Evolutionary conservation across 306 rosid genomes (phyloP).

Genomic region (Inga laurina): DNA sequence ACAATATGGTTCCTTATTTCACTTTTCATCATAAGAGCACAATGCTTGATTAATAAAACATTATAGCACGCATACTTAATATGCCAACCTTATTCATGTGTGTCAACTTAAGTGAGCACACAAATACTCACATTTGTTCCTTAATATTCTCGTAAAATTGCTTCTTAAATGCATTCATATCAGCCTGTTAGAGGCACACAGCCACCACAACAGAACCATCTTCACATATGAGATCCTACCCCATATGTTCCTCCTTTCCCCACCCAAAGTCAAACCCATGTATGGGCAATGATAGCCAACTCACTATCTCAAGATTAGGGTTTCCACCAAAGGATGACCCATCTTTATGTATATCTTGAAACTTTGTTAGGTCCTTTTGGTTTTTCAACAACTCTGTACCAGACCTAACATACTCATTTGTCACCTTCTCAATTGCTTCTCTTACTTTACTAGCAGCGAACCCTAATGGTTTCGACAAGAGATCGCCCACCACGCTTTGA

Average conservation of each 20-base stretch:
- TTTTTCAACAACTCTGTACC: too few relatives aligned
- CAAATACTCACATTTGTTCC: too few relatives aligned
- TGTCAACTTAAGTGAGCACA: too few relatives aligned
- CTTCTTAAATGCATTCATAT: slow-evolving; percentile 58
- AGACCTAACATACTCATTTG: too few relatives aligned
- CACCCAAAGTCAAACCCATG: slow-evolving; percentile 69
- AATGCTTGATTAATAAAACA: background rate
- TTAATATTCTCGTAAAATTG: slow-evolving; percentile 44
- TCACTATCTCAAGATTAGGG: slow-evolving; percentile 52
- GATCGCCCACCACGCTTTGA: too few relatives aligned
- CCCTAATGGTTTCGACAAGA: too few relatives aligned
- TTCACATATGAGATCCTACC: slow-evolving; percentile 41
- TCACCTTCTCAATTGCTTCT: too few relatives aligned
- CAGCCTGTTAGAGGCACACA: slow-evolving; percentile 45
- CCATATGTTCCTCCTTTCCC: slow-evolving; percentile 59
- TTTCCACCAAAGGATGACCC: slow-evolving; percentile 39
- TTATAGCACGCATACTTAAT: background rate
- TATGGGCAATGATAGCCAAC: slow-evolving; percentile 60
- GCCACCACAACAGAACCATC: slow-evolving; percentile 56
- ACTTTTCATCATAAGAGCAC: background rate
- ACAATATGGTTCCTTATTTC: background rate
- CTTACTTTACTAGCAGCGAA: too few relatives aligned
- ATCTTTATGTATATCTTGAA: slow-evolving; percentile 42
- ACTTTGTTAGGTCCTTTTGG: slow-evolving; percentile 45
- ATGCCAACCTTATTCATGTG: too few relatives aligned